Conservation (phyloP, 805 yeast species). For the Tetrapisispora fleetii region DNA sequence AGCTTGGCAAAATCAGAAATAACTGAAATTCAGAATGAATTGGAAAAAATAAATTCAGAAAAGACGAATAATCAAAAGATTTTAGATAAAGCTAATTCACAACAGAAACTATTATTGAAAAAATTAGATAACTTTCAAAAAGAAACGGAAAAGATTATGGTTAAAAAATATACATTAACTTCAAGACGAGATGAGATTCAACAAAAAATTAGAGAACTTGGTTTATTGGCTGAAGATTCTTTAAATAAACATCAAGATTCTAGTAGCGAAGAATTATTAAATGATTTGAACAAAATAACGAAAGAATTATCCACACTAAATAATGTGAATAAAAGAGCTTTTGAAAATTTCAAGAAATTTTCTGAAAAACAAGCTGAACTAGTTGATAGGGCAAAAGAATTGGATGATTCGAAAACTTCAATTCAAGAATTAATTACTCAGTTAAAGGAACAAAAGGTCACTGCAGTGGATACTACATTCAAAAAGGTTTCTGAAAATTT, state of each 20-base stretch:
- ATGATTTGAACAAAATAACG: constrained; percentile 43
- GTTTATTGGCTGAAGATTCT: constrained; percentile 84
- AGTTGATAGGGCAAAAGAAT: constrained; percentile 52
- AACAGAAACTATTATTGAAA: constrained; percentile 44
- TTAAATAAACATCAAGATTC: constrained; percentile 39
- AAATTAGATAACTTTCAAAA: constrained; percentile 54
- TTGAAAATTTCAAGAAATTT: constrained; percentile 71
- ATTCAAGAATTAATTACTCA: constrained; percentile 62
- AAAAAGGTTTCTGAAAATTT: constrained; percentile 67
- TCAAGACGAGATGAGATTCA: constrained; percentile 63
- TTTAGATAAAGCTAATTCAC: constrained; percentile 43
- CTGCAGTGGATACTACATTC: constrained; percentile 73
- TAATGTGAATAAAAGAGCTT: constrained; percentile 82
- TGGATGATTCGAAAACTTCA: constrained; percentile 59
- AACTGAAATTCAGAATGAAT: constrained; percentile 16
- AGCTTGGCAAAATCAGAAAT: constrained; percentile 28
- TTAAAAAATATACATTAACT: constrained; percentile 49
- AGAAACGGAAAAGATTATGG: constrained; percentile 51
- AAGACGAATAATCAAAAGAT: constrained; percentile 29
- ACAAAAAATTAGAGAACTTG: constrained; percentile 67
- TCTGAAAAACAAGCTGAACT: constrained; percentile 63
- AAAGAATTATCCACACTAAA: constrained; percentile 51
- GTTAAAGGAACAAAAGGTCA: constrained; percentile 68
- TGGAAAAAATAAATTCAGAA: constrained; percentile 21
- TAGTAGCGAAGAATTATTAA: constrained; percentile 44